Percentiles rank a stretch among this genome's conserved stretches.
phyloP scores from a whole-genome alignment of 2,329 filamentous ascomycete species.

The Epichloe glyceriae region DNA sequence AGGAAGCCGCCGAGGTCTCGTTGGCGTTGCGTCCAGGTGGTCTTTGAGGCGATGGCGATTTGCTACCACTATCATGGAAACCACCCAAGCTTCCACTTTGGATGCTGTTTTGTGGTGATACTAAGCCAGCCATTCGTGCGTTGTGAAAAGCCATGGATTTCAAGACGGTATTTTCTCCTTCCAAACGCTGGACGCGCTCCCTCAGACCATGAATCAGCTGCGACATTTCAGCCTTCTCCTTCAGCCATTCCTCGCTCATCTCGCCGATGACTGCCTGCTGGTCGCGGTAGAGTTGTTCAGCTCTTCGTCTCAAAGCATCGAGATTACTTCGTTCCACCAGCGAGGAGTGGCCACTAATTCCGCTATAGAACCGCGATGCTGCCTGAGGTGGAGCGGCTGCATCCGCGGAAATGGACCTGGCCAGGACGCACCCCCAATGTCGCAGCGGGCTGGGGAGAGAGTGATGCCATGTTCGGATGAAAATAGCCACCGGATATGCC shows the following conservation, averaged over 20 bases:
- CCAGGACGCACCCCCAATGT: conserved; percentile 12
- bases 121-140: conserved; percentile 17
- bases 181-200: conserved; percentile 23
- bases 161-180: conserved; percentile 24
- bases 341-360: conserved; percentile 26
- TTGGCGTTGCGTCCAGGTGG: conserved; percentile 9
- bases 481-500: neutral
- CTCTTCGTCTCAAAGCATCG: conserved; percentile 39
- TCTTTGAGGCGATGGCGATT: conserved; percentile 9
- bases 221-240: conserved; percentile 29
- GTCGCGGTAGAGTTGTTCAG: conserved; percentile 42
- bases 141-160: conserved; percentile 17
- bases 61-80: conserved; percentile 8
- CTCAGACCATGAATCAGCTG: conserved; percentile 29
- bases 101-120: conserved; percentile 18
- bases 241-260: conserved; percentile 32
- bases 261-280: conserved; percentile 41
- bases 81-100: conserved; percentile 14
- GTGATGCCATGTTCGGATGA: conserved; percentile 6
- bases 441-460: conserved; percentile 4
- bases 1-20: conserved; percentile 12
- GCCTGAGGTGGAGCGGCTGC: conserved; percentile 18
- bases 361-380: conserved; percentile 22
- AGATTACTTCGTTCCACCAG: conserved; percentile 32
- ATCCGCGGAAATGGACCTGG: conserved; percentile 18